phyloP scores from a whole-genome alignment of 1,284 basidiomycete species.

The Hymenochaete sp. region DNA sequence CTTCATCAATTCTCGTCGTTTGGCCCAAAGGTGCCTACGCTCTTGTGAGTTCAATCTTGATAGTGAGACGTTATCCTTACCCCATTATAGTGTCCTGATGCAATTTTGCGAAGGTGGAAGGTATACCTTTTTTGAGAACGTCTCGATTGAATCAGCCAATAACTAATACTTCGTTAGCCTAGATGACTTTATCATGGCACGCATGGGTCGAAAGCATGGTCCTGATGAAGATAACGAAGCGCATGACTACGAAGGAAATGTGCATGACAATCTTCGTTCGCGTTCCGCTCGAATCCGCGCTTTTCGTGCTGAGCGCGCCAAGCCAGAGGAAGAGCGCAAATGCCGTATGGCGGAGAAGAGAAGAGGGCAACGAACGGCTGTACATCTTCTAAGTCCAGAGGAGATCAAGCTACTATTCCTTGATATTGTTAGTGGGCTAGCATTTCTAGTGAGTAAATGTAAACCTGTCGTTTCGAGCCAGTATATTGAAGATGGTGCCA shows the following conservation, averaged over 20 bases:
- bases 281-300: constrained; percentile 66
- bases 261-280: constrained; percentile 36
- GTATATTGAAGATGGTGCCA: too few species aligned
- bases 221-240: constrained; percentile 21
- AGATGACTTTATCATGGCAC: constrained; percentile 77
- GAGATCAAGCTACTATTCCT: constrained; percentile 71
- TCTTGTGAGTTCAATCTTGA: constrained; percentile 46
- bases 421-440: constrained; percentile 71
- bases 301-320: constrained; percentile 60
- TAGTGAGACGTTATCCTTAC: constrained; percentile 21
- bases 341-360: constrained; percentile 44
- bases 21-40: constrained; percentile 73
- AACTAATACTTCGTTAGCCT: constrained; percentile 35
- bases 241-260: constrained; percentile 16
- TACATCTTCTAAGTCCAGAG: constrained; percentile 73
- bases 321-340: constrained; percentile 54
- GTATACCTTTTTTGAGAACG: constrained; percentile 21
- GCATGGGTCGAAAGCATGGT: constrained; percentile 40
- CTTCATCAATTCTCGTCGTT: constrained; percentile 75
- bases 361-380: constrained; percentile 50
- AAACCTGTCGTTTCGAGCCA: not conserved
- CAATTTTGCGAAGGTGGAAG: constrained; percentile 87
- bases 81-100: constrained; percentile 69
- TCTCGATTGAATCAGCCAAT: not conserved
- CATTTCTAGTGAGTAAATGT: constrained; percentile 58